phyloP scores from a whole-genome alignment of 2,329 filamentous ascomycete species.

The Fusarium floridanum region DNA sequence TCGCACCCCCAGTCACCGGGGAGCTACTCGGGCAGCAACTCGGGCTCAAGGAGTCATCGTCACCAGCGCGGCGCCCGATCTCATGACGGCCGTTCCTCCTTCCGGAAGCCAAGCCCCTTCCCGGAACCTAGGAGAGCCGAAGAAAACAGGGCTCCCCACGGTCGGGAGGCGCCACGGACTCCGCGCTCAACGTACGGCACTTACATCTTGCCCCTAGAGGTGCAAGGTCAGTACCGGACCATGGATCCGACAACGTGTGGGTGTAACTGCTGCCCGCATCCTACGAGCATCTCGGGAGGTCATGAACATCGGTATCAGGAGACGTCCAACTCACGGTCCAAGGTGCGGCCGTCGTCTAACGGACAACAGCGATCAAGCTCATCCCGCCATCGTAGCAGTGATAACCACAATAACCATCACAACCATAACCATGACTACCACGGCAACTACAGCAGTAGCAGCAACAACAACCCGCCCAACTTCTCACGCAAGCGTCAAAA shows the following conservation, averaged over 20 bases:
- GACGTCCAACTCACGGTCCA: background rate
- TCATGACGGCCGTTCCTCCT: slow-evolving; percentile 2
- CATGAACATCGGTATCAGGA: slow-evolving; percentile 14
- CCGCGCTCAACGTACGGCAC: slow-evolving; percentile 36
- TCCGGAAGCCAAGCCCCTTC: background rate
- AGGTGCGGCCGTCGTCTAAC: background rate
- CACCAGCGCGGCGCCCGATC: background rate
- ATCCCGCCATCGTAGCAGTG: background rate
- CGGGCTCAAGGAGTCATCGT: background rate
- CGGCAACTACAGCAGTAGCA: background rate
- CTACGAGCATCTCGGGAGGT: slow-evolving; percentile 23
- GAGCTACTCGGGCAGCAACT: slow-evolving; percentile 12
- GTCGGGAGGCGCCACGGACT: background rate
- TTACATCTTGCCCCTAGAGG: slow-evolving; percentile 38
- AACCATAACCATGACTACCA: background rate
- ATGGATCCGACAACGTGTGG: slow-evolving; percentile 39
- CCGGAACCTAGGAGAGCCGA: slow-evolving; percentile 10
- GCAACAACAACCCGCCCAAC: background rate
- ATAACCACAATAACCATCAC: background rate
- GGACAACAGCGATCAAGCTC: slow-evolving; percentile 1
- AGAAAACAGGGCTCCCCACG: slow-evolving; percentile 7
- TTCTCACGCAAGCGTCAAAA: slow-evolving; percentile 7
- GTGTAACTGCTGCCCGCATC: slow-evolving; percentile 45
- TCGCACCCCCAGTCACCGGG: slow-evolving; percentile 11
- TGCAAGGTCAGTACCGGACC: slow-evolving; percentile 26